phyloP scores from a whole-genome alignment of 202 grass and related monocot genomes.

The Musa balbisiana region DNA sequence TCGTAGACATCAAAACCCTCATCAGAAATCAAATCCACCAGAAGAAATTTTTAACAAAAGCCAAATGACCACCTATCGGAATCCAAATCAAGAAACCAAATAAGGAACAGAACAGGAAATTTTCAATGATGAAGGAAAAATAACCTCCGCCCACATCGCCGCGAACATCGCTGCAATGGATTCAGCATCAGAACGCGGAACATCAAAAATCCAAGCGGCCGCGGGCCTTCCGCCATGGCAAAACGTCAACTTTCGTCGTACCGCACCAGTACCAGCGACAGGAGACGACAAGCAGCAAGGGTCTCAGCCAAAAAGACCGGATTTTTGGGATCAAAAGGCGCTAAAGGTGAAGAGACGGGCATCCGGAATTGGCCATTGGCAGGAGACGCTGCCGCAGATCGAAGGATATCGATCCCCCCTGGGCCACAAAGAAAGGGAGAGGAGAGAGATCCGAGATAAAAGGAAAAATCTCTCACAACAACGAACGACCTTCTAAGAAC shows the following conservation, averaged over 20 bases:
- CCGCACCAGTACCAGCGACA: neutral
- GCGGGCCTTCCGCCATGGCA: neutral
- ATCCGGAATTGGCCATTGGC: conserved; percentile 17
- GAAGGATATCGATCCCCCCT: conserved; percentile 14
- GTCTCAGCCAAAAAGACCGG: conserved; percentile 12
- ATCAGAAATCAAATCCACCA: neutral
- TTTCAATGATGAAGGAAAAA: neutral
- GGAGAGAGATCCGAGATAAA: conserved; percentile 23
- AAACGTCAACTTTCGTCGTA: neutral
- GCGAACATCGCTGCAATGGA: conserved; percentile 1
- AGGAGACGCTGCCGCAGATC: neutral
- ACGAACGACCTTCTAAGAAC: conserved; percentile 45
- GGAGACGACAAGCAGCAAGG: neutral
- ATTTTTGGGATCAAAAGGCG: conserved; percentile 22
- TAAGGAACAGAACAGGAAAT: neutral
- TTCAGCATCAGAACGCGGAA: conserved; percentile 10
- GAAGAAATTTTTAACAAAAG: neutral
- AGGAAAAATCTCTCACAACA: conserved; percentile 12
- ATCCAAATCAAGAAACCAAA: neutral
- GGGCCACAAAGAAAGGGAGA: conserved; percentile 10
- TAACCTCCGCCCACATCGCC: conserved; percentile 1
- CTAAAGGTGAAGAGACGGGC: conserved; percentile 16
- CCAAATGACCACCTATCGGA: neutral
- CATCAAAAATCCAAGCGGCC: neutral
- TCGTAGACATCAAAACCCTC: neutral